Percentiles rank a stretch among this genome's conserved stretches.
Evolutionary conservation across 805 yeast genomes (phyloP).

Genomic region (Metschnikowia matae): DNA sequence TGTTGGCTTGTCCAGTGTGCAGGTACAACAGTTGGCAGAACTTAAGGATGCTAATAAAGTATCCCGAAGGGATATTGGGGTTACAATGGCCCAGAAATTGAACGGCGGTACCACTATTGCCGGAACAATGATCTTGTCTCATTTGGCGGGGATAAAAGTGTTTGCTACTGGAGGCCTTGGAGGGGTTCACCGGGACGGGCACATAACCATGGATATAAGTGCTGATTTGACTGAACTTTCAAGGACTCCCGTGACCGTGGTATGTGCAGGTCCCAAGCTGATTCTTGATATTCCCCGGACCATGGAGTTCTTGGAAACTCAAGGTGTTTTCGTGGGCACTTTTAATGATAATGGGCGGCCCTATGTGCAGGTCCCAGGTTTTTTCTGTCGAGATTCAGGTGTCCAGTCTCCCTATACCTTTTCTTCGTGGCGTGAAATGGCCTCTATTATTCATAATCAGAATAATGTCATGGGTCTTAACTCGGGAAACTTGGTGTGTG

Average conservation of each 20-base stretch:
- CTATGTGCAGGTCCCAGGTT: conserved; percentile 62
- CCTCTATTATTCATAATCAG: conserved; percentile 49
- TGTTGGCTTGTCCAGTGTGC: conserved; percentile 55
- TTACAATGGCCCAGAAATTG: conserved; percentile 56
- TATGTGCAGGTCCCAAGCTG: conserved; percentile 88
- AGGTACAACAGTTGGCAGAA: conserved; percentile 50
- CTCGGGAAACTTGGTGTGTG: conserved; percentile 74
- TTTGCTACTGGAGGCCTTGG: conserved; percentile 95
- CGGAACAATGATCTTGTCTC: conserved; percentile 78
- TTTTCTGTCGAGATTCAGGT: conserved; percentile 74
- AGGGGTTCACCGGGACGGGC: conserved; percentile 82
- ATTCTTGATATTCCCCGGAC: conserved; percentile 78
- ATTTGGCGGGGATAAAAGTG: conserved; percentile 70
- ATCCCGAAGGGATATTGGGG: conserved; percentile 76
- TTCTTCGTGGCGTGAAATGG: conserved; percentile 52
- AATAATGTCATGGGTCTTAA: conserved; percentile 44
- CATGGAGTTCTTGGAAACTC: conserved; percentile 82
- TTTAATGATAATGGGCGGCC: conserved; percentile 47
- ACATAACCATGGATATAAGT: conserved; percentile 70
- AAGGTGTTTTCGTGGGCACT: conserved; percentile 84
- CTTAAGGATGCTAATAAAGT: conserved; percentile 49
- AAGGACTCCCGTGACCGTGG: conserved; percentile 81
- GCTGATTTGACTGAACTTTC: conserved; percentile 86
- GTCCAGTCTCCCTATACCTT: conserved; percentile 66
- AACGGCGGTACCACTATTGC: conserved; percentile 91